Base-by-base conservation (phyloP, 164 flowering plant species). In the Paratinospora sagittata region DNA sequence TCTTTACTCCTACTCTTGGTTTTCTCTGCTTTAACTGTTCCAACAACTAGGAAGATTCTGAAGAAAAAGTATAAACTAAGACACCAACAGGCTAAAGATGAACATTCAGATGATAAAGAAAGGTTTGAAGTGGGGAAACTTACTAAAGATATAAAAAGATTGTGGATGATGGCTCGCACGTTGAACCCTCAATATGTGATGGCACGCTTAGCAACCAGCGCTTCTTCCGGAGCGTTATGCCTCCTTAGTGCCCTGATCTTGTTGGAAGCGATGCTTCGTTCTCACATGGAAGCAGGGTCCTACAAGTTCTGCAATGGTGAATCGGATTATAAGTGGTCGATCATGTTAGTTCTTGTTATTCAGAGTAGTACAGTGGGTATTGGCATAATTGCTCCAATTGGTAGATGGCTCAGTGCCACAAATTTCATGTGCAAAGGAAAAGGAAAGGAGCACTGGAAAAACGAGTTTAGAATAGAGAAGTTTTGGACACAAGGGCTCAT, bases 151-250 rank as follows among this genome's bases (percentile, higher is more conserved):
- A 41, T 88, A 27, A 74, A 43, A 61, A 85, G 79, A 49, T 82
- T 61, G 64, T 87, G 90, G 90, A 80, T 85, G 85, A 90, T 88
- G 89, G 87, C 89, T 34, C 83, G 82, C 61, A 84, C 90, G 13
- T 33, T 78, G 45, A 77, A 78, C 72, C 92, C 89, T 19, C 92
- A 87, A 62, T 85, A 85, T 69, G 96, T 88, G 67, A 69, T 84
- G 65, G 92, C 79, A 14, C 81, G 90, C 24, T 85, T 81, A 0
- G 92, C 79, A n/a, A 80, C 83, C 0, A 82, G 85, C 70, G 79
- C 82, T 21, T 86, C 89, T 37, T 81, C 88, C 0, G 89, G 89
- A 30, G 85, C 83, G 1, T 47, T 84, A 43, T 84, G 87, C 67
- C 81, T 87, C n/a, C 63, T 88, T 8, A 67, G 83, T 69, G 73